These are phyloP conservation scores for Ceratocystis ficicola DNA, from an alignment of 2,329 filamentous ascomycete species.

Conservation along the genomic window DNA sequence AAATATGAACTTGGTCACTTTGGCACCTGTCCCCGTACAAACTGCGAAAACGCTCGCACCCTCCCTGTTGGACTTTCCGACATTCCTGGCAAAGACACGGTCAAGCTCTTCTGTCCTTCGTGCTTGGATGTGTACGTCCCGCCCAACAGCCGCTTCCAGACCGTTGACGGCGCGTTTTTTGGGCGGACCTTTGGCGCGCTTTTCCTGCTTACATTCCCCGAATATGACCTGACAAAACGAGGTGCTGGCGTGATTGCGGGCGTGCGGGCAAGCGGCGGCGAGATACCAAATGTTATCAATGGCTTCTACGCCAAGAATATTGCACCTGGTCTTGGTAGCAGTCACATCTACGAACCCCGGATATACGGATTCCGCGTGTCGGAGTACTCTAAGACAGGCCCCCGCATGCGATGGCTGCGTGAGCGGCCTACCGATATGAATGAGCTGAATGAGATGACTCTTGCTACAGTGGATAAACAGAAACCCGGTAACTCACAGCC, in stretches of 20 bases:
- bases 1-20: constrained; percentile 98
- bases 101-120: constrained; percentile 95
- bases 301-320: constrained; percentile 80
- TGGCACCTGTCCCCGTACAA: constrained; percentile 84
- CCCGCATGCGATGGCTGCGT: constrained; percentile 93
- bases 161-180: constrained; percentile 95
- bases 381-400: constrained; percentile 77
- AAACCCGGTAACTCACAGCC: background rate
- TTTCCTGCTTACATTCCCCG: constrained; percentile 97
- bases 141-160: constrained; percentile 93
- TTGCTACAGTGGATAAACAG: constrained; percentile 34
- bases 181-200: constrained; percentile 93
- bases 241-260: constrained; percentile 46
- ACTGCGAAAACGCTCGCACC: constrained; percentile 81
- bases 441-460: constrained; percentile 68
- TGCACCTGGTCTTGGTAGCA: constrained; percentile 68
- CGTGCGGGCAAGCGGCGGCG: constrained; percentile 25
- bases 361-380: constrained; percentile 96
- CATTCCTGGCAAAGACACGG: constrained; percentile 89
- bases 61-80: constrained; percentile 89
- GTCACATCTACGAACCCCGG: constrained; percentile 81
- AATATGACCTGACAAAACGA: constrained; percentile 73
- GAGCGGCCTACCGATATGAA: constrained; percentile 67
- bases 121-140: constrained; percentile 96
- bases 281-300: constrained; percentile 54